Evolutionary conservation across 352 stramenopile genomes (phyloP).

Genomic region (Phytophthora citrophthora): DNA sequence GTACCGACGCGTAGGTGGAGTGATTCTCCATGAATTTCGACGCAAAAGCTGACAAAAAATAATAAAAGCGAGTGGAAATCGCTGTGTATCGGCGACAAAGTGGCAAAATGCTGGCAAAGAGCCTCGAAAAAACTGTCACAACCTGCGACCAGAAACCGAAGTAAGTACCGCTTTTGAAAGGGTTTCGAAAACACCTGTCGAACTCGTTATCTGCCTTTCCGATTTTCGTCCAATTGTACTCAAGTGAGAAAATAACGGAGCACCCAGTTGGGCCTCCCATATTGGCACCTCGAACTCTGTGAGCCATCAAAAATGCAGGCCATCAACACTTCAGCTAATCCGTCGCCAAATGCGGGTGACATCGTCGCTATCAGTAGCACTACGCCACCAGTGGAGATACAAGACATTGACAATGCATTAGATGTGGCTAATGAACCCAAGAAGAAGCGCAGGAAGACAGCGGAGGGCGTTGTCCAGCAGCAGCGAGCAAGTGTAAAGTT

Average conservation of each 20-base stretch:
- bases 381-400: background rate
- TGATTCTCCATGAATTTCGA: slow-evolving; percentile 21
- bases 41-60: slow-evolving; percentile 16
- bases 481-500: slow-evolving; percentile 34
- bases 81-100: slow-evolving; percentile 1
- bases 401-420: background rate
- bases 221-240: slow-evolving; percentile 31
- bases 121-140: slow-evolving; percentile 11
- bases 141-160: slow-evolving; percentile 12
- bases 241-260: background rate
- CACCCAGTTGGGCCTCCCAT: slow-evolving; percentile 25
- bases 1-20: background rate
- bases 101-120: slow-evolving; percentile 17
- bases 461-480: slow-evolving; percentile 11
- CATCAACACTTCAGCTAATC: slow-evolving; percentile 1
- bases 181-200: background rate
- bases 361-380: background rate
- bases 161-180: slow-evolving; percentile 10
- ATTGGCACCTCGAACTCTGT: slow-evolving; percentile 14
- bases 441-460: slow-evolving; percentile 35
- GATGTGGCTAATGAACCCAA: background rate
- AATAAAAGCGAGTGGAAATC: slow-evolving; percentile 4
- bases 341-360: background rate
- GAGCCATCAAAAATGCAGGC: slow-evolving; percentile 10
- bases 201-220: background rate